Base-by-base conservation (phyloP, 1,284 basidiomycete species). In the Vanrija sp. region DNA sequence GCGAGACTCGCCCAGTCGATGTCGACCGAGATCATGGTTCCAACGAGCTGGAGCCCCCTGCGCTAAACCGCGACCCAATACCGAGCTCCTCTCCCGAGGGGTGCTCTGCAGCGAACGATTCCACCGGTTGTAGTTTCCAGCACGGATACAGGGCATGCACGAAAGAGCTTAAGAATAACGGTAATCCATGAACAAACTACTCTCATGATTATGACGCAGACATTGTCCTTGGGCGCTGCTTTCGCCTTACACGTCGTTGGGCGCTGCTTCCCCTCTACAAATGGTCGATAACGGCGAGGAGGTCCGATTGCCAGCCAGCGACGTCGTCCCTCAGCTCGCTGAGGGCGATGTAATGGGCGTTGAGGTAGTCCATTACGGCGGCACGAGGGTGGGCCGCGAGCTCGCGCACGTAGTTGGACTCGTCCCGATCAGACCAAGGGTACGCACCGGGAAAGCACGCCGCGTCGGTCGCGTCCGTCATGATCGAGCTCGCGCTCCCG, bases 1-100 rank as follows among this genome's bases (percentile, higher is more conserved):
- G 72, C 73, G 53, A 73, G 71, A 51, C 59, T 76, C 12, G 65
- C 74, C 2, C 51, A 67, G 37, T 55, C 58, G 8, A 75, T 75
- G 75, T 67, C 68, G 52, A 67, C 65, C n/a, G 63, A 66, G 9
- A 73, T 74, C 45, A 57, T 73, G 53, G 64, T 72, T 2, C 75
- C 75, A 1, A 68, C 65, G 47, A 49, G 64, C 16, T 76, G 72
- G 72, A 74, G 72, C 56, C 72, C 75, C 31, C 56, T 76, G 52
- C 63, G 47, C 39, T 56, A 54, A 15, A 19, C 15, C 15, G 9
- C 25, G n/a, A 45, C 25, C 43, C 25, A 27, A n/a, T 25, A 45
- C 19, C 15, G 19, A 15, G n/a, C n/a, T 39, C 19, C n/a, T 7
- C 19, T 39, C n/a, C n/a, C 38, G 2, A 39, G 38, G n/a, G 31